A percentile compares a stretch with the other conserved stretches of the same genome.
phyloP scores from a whole-genome alignment of 2,329 filamentous ascomycete genomes.

The Stemphylium beticola region DNA sequence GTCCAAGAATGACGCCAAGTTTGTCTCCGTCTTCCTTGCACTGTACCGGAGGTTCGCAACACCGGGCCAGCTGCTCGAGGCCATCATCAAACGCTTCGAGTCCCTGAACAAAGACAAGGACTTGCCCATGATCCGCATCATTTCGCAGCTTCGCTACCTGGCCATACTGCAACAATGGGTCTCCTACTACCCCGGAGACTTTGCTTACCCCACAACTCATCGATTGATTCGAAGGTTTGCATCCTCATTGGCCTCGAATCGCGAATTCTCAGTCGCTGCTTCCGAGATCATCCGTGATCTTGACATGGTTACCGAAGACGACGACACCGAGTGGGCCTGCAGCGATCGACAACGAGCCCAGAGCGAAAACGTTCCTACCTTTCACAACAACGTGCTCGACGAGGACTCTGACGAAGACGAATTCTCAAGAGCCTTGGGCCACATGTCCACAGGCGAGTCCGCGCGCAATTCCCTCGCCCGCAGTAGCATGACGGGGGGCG shows the following conservation, averaged over 20 bases:
- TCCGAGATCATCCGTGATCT: conserved; percentile 84
- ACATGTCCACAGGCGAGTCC: conserved; percentile 35
- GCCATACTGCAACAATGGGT: conserved; percentile 90
- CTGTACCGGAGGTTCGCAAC: conserved; percentile 93
- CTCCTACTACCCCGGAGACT: conserved; percentile 87
- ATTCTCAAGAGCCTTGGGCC: conserved; percentile 38
- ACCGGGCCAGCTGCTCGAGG: conserved; percentile 76
- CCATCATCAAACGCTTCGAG: conserved; percentile 79
- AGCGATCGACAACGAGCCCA: conserved; percentile 68
- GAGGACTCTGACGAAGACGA: conserved; percentile 48
- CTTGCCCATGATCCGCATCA: conserved; percentile 76
- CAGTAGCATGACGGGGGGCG: conserved; percentile 35
- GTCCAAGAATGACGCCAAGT: conserved; percentile 88
- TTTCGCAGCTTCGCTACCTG: conserved; percentile 81
- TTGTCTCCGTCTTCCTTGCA: conserved; percentile 85
- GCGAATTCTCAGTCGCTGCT: conserved; percentile 83
- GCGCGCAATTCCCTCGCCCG: conserved; percentile 39
- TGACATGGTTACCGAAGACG: conserved; percentile 79
- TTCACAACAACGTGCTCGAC: conserved; percentile 50
- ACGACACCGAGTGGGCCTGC: conserved; percentile 92
- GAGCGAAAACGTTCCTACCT: conserved; percentile 51
- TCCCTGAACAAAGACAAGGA: conserved; percentile 69
- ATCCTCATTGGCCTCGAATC: conserved; percentile 72
- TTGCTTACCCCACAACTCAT: conserved; percentile 78
- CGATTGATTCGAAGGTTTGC: conserved; percentile 78